A percentile compares a stretch with the other conserved stretches of the same genome.
phyloP scores from a whole-genome alignment of 2,329 filamentous ascomycete species.

The Pseudogymnoascus sp. region DNA sequence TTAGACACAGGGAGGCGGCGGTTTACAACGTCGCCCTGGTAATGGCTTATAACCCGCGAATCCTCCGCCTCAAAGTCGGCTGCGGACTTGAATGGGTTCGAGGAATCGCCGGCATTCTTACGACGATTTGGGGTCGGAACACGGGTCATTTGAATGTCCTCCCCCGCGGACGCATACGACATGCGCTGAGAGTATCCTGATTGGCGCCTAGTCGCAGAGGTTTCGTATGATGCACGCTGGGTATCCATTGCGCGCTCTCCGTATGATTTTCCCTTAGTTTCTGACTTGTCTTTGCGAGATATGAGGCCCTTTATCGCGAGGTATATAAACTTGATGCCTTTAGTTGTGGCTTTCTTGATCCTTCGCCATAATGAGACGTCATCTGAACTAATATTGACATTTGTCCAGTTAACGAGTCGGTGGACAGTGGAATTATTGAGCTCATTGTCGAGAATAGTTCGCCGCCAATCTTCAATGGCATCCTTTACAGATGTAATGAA shows the following conservation, averaged over 20 bases:
- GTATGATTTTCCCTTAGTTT: constrained; percentile 27
- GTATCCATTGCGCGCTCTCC: constrained; percentile 21
- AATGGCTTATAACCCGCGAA: constrained; percentile 56
- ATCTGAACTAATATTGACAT: constrained; percentile 87
- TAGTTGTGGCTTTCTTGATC: constrained; percentile 75
- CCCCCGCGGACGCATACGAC: constrained; percentile 47
- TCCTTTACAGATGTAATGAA: constrained; percentile 86
- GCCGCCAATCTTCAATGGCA: constrained; percentile 87
- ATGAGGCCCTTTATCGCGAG: constrained; percentile 10
- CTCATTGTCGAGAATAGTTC: constrained; percentile 84
- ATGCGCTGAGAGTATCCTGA: constrained; percentile 29
- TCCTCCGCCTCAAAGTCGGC: constrained; percentile 26
- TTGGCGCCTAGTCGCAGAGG: constrained; percentile 45
- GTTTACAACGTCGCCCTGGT: constrained; percentile 53
- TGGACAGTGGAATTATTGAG: constrained; percentile 96
- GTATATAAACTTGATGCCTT: constrained; percentile 14
- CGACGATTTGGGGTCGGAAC: constrained; percentile 70
- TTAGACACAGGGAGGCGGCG: constrained; percentile 55
- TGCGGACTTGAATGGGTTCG: constrained; percentile 25
- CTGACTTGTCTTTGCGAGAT: constrained; percentile 44
- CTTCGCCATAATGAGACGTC: constrained; percentile 77
- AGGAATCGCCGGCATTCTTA: constrained; percentile 27
- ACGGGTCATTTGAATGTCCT: constrained; percentile 91
- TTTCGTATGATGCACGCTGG: constrained; percentile 49
- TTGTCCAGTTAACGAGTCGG: constrained; percentile 77